These are phyloP conservation scores for Candida takata DNA, from an alignment of 805 yeast species.

Conservation along the genomic window DNA sequence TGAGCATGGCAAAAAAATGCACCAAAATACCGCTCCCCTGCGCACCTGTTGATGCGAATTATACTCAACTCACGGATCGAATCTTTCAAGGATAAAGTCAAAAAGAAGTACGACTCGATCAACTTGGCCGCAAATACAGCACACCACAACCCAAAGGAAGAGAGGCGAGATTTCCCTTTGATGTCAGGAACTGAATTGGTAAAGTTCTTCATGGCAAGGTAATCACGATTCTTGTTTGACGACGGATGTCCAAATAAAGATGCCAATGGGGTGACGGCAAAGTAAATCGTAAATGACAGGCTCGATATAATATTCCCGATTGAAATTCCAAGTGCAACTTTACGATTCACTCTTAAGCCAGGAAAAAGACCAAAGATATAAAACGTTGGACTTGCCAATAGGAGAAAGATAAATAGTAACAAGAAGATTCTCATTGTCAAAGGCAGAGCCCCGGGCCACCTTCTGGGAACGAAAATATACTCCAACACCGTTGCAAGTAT, in stretches of 20 bases:
- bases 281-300: constrained; percentile 44
- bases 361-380: constrained; percentile 40
- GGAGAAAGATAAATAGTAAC: constrained; percentile 33
- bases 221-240: constrained; percentile 29
- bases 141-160: constrained; percentile 66
- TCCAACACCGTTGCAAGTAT: constrained; percentile 52
- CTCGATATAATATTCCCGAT: constrained; percentile 52
- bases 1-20: constrained; percentile 46
- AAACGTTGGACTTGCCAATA: constrained; percentile 45
- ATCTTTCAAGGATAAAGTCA: constrained; percentile 65
- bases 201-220: constrained; percentile 48
- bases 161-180: constrained; percentile 44
- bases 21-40: constrained; percentile 55
- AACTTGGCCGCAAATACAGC: constrained; percentile 63
- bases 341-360: constrained; percentile 23
- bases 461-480: constrained; percentile 57
- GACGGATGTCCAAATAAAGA: constrained; percentile 40
- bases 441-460: constrained; percentile 67
- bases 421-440: constrained; percentile 40
- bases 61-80: constrained; percentile 63
- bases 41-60: constrained; percentile 48
- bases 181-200: constrained; percentile 52
- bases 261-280: constrained; percentile 57
- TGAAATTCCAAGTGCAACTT: constrained; percentile 38
- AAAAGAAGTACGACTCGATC: constrained; percentile 70